Percentiles rank a stretch among this genome's conserved stretches.
These are phyloP conservation scores for Debaryomycetaceae sp. DNA, from an alignment of 1,139 yeast species.

Conservation along the genomic window DNA sequence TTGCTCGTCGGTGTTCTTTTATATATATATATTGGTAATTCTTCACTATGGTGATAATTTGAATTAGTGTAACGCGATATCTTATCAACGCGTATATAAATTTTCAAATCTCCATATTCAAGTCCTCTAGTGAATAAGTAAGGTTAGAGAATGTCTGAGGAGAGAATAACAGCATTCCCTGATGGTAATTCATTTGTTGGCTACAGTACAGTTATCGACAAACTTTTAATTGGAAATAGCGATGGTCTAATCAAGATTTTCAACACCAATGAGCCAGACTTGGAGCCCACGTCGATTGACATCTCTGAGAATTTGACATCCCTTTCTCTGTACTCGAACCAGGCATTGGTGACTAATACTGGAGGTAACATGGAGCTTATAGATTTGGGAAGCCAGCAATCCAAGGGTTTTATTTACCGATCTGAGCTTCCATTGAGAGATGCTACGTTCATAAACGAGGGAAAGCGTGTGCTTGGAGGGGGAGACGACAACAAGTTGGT, in stretches of 20 bases:
- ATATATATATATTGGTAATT: too few relatives aligned
- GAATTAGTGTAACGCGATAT: not conserved
- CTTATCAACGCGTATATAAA: not conserved
- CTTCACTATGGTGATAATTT: not conserved
- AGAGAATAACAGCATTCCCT: conserved; percentile 37
- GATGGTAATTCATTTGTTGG: conserved; percentile 47
- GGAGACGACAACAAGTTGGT: conserved; percentile 72
- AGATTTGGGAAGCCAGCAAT: conserved; percentile 17
- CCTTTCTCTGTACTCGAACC: conserved; percentile 19
- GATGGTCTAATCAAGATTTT: conserved; percentile 52
- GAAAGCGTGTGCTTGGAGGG: conserved; percentile 63
- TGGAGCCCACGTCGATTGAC: conserved; percentile 56
- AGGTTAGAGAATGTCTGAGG: conserved; percentile 7
- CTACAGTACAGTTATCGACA: conserved; percentile 28
- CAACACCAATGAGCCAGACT: conserved; percentile 39
- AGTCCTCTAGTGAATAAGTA: not conserved
- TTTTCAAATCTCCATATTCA: not conserved
- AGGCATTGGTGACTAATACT: conserved; percentile 28
- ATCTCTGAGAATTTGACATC: conserved; percentile 42
- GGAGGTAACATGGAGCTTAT: conserved; percentile 34
- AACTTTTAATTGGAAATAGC: conserved; percentile 49
- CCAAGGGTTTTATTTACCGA: conserved; percentile 29
- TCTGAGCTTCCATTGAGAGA: conserved; percentile 67
- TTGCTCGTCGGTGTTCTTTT: too few relatives aligned
- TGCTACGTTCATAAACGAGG: conserved; percentile 65